Percentiles rank a stretch among this genome's conserved stretches.
Evolutionary conservation across 495 filamentous ascomycete genomes (phyloP).

Genomic region (Talaromyces stipitatus): DNA sequence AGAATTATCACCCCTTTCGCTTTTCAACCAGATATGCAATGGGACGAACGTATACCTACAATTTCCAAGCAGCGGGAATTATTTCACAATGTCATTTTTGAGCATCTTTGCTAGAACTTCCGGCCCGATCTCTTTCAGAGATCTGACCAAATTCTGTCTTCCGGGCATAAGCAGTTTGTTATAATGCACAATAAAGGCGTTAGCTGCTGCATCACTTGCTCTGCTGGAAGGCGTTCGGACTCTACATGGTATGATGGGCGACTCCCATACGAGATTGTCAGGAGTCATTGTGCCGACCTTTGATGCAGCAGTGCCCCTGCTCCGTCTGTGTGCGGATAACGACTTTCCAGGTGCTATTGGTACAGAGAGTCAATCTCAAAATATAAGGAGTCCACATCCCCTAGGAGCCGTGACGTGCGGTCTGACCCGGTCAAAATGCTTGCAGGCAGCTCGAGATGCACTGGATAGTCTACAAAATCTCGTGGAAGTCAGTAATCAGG

Average conservation of each 20-base stretch:
- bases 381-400: neutral
- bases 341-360: neutral
- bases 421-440: neutral
- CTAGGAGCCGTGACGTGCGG: neutral
- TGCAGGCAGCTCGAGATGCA: neutral
- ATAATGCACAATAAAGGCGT: constrained; percentile 11
- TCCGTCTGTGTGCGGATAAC: neutral
- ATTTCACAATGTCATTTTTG: constrained; percentile 19
- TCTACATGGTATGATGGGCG: constrained; percentile 13
- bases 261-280: constrained; percentile 12
- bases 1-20: constrained; percentile 13
- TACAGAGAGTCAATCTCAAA: neutral
- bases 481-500: neutral
- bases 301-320: constrained; percentile 10
- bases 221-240: constrained; percentile 9
- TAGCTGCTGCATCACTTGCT: constrained; percentile 10
- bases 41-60: constrained; percentile 16
- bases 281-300: constrained; percentile 17
- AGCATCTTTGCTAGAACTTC: constrained; percentile 20
- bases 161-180: constrained; percentile 15
- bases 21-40: constrained; percentile 13
- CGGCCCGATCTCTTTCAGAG: constrained; percentile 10
- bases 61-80: constrained; percentile 17
- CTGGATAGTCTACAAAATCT: neutral
- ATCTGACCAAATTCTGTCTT: constrained; percentile 5